Percentiles rank a stretch among this genome's conserved stretches.
phyloP scores from a whole-genome alignment of 495 filamentous ascomycete species.

The Cetradonia linearis region DNA sequence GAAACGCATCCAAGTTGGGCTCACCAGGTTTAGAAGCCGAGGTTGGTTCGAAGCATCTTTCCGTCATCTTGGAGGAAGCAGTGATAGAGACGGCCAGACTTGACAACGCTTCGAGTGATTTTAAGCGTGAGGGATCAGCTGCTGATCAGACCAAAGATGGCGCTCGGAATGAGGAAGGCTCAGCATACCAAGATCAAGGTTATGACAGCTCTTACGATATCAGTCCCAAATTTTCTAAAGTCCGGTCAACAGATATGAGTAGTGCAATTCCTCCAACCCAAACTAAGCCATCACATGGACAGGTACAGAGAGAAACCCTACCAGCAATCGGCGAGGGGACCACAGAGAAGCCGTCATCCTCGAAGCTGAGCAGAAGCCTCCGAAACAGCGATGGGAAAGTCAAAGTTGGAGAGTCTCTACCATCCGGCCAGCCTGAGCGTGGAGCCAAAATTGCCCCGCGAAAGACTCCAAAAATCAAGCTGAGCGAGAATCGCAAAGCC shows the following conservation, averaged over 20 bases:
- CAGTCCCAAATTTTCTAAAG: not conserved
- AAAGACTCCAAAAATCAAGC: not conserved
- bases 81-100: not conserved
- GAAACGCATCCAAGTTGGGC: no score
- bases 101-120: not conserved
- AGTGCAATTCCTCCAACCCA: no score
- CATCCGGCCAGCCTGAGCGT: not conserved
- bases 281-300: not conserved
- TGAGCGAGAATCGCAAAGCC: not conserved
- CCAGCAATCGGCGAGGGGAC: not conserved
- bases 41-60: no score
- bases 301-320: not conserved
- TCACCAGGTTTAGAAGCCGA: no score
- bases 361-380: slow-evolving; percentile 5
- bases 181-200: not conserved
- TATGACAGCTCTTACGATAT: slow-evolving; percentile 7
- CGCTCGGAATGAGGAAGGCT: not conserved
- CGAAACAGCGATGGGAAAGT: not conserved
- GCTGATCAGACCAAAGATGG: not conserved
- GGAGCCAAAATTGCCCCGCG: no score
- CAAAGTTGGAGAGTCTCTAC: not conserved
- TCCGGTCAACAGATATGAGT: not conserved
- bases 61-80: no score
- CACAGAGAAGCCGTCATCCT: not conserved
- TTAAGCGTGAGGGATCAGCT: not conserved